Base-by-base conservation (phyloP, 495 filamentous ascomycete genomes). In the Pyronema domesticum region DNA sequence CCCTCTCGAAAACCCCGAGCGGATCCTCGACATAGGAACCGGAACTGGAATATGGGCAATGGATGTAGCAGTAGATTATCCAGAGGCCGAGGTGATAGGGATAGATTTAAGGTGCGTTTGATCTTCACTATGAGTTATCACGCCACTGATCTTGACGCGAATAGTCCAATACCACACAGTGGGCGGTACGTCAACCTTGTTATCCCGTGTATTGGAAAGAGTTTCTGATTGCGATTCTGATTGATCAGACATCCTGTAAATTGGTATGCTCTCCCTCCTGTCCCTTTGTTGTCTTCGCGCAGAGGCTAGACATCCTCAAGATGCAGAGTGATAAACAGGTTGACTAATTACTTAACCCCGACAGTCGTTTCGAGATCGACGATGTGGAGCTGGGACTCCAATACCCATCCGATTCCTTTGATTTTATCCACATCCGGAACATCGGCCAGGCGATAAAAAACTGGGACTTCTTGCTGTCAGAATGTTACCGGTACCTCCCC, bases 11-110 rank as follows among this genome's bases (percentile, higher is more conserved):
- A 46, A 64, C 6, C 70, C 68, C 4, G 58, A 67, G 17, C 59
- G 54, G 3, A 60, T 72, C 14, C 59, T 72, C 7, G 69, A 74
- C 52, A 48, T 71, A 7, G 69, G 69, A 11, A 76, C 74, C 2
- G 75, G 75, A 13, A 58, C 59, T 33, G 53, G 53, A 55, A n/a
- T n/a, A n/a, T n/a, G n/a, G n/a, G n/a, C n/a, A n/a, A n/a, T n/a
- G n/a, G n/a, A n/a, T n/a, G n/a, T 57, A 61, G n/a, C 64, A 46
- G 55, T 17, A 7, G n/a, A 40, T 7, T 40, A 7, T 40, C 60
- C 60, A 0, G 34, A 49, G 1, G 55, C 60, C 10, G 51, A 58
- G 8, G 59, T 62, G 30, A 58, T 62, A 13, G 60, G 60, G 3
- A 62, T 53, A 0, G 60, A 62, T 49, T 42, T 62, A 7, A 40